phyloP scores from a whole-genome alignment of 2,329 filamentous ascomycete genomes.

The Aspergillus hiratsukae region DNA sequence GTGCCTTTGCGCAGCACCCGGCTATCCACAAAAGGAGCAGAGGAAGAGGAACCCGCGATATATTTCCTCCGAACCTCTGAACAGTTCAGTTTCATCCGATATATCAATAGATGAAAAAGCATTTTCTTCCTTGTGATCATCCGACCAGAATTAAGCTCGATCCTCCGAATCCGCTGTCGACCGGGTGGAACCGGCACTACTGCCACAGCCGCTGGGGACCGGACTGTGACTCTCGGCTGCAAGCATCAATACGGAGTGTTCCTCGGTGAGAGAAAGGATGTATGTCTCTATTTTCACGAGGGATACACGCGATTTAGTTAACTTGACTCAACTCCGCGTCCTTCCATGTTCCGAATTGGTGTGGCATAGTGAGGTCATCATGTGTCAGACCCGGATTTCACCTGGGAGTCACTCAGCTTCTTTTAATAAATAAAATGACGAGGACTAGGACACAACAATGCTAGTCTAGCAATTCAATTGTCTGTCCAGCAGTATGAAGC shows the following conservation, averaged over 20 bases:
- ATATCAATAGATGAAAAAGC: background rate
- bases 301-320: background rate
- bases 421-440: background rate
- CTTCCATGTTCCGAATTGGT: background rate
- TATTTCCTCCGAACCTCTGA: no score
- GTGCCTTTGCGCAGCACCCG: background rate
- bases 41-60: background rate
- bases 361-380: conserved; percentile 10
- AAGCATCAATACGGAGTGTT: no score
- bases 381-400: conserved; percentile 5
- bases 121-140: background rate
- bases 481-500: background rate
- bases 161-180: background rate
- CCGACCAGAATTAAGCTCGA: background rate
- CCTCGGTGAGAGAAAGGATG: conserved; percentile 1
- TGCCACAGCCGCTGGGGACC: no score
- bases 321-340: background rate
- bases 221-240: no score
- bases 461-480: background rate
- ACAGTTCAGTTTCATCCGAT: background rate
- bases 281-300: background rate
- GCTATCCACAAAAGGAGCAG: background rate
- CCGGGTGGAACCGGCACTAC: no score
- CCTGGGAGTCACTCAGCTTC: background rate
- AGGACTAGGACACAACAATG: background rate